Percentiles rank a stretch among this genome's conserved stretches.
Conservation (phyloP, 768 basidiomycete genomes). For the Cystobasidium onofrii region DNA sequence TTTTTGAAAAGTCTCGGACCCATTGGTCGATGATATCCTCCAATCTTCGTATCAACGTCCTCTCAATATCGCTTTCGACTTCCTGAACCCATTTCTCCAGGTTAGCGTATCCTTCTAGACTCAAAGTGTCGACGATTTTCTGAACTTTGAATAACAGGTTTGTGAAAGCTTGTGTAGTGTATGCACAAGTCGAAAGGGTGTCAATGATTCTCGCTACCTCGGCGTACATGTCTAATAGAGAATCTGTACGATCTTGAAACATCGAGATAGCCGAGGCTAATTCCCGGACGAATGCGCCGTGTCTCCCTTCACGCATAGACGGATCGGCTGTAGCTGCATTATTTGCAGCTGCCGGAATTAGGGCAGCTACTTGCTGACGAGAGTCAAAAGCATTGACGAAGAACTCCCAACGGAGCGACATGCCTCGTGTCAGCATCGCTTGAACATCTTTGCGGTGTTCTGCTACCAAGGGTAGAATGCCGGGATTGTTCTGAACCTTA, state of each 20-base stretch:
- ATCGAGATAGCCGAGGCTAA: slow-evolving; percentile 88
- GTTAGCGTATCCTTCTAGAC: slow-evolving; percentile 90
- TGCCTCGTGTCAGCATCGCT: slow-evolving; percentile 84
- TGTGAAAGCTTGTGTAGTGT: slow-evolving; percentile 71
- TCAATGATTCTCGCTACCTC: slow-evolving; percentile 78
- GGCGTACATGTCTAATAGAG: slow-evolving; percentile 78
- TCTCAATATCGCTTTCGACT: slow-evolving; percentile 71
- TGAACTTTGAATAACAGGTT: slow-evolving; percentile 71
- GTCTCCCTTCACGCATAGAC: slow-evolving; percentile 76
- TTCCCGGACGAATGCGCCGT: slow-evolving; percentile 87
- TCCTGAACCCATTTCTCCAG: slow-evolving; percentile 85
- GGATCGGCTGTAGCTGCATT: slow-evolving; percentile 52
- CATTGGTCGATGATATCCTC: slow-evolving; percentile 71
- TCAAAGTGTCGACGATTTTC: slow-evolving; percentile 85
- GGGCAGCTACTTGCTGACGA: slow-evolving; percentile 2
- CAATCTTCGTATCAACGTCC: slow-evolving; percentile 65
- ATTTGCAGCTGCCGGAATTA: slow-evolving; percentile 26
- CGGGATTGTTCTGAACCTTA: slow-evolving; percentile 78
- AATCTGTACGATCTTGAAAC: slow-evolving; percentile 94
- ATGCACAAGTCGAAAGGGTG: slow-evolving; percentile 76
- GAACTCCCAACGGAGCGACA: slow-evolving; percentile 93
- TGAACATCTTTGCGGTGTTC: slow-evolving; percentile 89
- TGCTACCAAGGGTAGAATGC: slow-evolving; percentile 86
- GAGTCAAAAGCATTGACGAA: slow-evolving; percentile 91
- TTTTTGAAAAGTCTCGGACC: slow-evolving; percentile 75